A percentile compares a stretch with the other conserved stretches of the same genome.
Evolutionary conservation across 2,329 filamentous ascomycete genomes (phyloP).

Genomic region (Teratosphaeria gauchensis): DNA sequence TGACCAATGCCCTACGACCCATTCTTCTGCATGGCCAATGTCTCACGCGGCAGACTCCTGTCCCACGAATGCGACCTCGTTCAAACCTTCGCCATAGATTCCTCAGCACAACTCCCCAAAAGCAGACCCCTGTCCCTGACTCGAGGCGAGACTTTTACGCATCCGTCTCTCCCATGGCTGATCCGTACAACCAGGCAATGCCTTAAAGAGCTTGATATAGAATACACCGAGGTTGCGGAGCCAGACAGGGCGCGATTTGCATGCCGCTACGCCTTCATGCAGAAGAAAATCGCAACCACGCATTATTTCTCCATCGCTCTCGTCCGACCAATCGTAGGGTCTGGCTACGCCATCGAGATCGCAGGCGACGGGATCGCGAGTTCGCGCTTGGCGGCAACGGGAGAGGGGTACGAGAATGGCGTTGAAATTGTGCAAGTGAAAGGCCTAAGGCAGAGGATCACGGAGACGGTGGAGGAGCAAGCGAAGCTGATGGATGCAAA

Average conservation of each 20-base stretch:
- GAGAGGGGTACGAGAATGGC: not conserved
- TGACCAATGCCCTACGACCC: constrained; percentile 19
- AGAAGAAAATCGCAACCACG: constrained; percentile 10
- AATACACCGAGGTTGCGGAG: constrained; percentile 10
- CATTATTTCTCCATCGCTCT: constrained; percentile 14
- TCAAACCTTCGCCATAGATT: not conserved
- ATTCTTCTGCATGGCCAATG: constrained; percentile 12
- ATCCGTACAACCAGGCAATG: constrained; percentile 11
- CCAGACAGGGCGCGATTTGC: constrained; percentile 7
- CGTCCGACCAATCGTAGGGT: not conserved
- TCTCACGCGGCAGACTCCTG: constrained; percentile 11
- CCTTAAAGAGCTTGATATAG: constrained; percentile 8
- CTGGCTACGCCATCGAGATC: not conserved
- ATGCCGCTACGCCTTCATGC: constrained; percentile 7
- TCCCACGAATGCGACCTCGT: constrained; percentile 9
- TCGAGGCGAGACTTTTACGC: not conserved
- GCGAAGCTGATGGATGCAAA: not conserved
- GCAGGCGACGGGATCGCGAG: not conserved
- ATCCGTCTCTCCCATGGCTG: constrained; percentile 2
- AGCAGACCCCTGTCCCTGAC: not conserved
- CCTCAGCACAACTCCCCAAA: constrained; percentile 5
- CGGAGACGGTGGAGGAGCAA: not conserved
- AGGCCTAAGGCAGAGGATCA: not conserved
- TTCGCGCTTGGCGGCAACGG: not conserved
- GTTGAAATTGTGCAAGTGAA: not conserved